These are phyloP conservation scores for Penicillium lagena DNA, from an alignment of 495 filamentous ascomycete genomes.

Conservation along the genomic window DNA sequence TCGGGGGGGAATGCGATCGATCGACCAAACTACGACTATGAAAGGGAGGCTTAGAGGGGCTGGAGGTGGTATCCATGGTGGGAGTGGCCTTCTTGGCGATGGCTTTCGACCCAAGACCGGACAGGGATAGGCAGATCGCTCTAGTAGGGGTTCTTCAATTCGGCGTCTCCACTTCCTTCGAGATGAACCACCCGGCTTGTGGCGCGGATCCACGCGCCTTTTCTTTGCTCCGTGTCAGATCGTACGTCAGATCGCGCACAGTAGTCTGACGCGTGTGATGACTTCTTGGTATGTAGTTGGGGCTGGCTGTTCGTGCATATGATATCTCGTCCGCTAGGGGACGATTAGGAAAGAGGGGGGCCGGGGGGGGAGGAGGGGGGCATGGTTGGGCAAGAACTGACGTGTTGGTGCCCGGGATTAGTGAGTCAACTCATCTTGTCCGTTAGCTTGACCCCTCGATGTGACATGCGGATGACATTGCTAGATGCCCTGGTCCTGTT, in stretches of 20 bases:
- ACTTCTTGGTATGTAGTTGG: not conserved
- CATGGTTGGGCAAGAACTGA: conserved; percentile 2
- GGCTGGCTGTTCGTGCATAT: not conserved
- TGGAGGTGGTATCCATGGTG: conserved; percentile 13
- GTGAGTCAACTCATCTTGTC: not conserved
- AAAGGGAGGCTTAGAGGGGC: conserved; percentile 2
- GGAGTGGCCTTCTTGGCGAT: not conserved
- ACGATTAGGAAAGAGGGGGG: not conserved
- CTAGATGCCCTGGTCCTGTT: not conserved
- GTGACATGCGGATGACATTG: conserved; percentile 4
- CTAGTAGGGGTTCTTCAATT: conserved; percentile 18
- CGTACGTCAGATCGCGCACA: conserved; percentile 19
- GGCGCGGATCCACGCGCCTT: not conserved
- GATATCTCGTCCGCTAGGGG: conserved; percentile 6
- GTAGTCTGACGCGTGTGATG: too few species aligned
- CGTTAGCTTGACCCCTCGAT: conserved; percentile 3
- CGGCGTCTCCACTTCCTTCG: conserved; percentile 20
- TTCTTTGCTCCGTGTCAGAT: not conserved
- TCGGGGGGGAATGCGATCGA: conserved; percentile 20
- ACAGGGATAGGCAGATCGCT: conserved; percentile 16
- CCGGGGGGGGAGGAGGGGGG: not conserved
- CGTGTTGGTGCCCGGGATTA: conserved; percentile 11
- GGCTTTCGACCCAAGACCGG: not conserved
- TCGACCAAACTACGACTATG: conserved; percentile 6
- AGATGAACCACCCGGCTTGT: not conserved